phyloP scores from a whole-genome alignment of 2,329 filamentous ascomycete genomes.

The Pseudocercospora fijiensis region DNA sequence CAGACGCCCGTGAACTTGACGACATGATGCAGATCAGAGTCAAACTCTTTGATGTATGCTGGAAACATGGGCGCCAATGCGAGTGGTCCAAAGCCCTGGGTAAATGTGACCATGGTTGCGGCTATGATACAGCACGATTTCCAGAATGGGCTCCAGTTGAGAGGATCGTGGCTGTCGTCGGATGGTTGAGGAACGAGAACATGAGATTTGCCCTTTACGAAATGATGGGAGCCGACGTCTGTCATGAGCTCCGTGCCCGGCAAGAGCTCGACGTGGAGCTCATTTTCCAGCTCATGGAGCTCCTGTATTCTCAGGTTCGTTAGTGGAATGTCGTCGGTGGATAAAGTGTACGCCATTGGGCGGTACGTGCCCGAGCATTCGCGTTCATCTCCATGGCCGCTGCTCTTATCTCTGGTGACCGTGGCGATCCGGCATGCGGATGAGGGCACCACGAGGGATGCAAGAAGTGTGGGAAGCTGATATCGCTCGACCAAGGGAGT shows the following conservation, averaged over 20 bases:
- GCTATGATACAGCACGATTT: slow-evolving; percentile 52
- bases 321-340: slow-evolving; percentile 19
- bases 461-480: slow-evolving; percentile 7
- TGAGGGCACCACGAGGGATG: slow-evolving; percentile 11
- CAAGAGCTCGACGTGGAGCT: slow-evolving; percentile 55
- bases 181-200: slow-evolving; percentile 56
- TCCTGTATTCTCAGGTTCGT: slow-evolving; percentile 38
- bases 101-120: slow-evolving; percentile 51
- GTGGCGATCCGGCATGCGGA: slow-evolving; percentile 5
- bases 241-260: slow-evolving; percentile 62
- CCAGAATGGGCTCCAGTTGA: slow-evolving; percentile 53
- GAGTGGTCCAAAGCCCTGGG: slow-evolving; percentile 56
- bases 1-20: slow-evolving; percentile 58
- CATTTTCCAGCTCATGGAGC: slow-evolving; percentile 49
- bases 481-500: slow-evolving; percentile 7
- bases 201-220: slow-evolving; percentile 55
- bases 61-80: slow-evolving; percentile 61
- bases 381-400: slow-evolving; percentile 28
- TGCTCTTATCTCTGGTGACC: slow-evolving; percentile 8
- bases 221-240: slow-evolving; percentile 62
- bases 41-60: slow-evolving; percentile 56
- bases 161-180: slow-evolving; percentile 38
- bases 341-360: not conserved
- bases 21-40: slow-evolving; percentile 44
- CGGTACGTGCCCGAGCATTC: slow-evolving; percentile 16